Base-by-base conservation (phyloP, 108 stramenopile species). In the Nitzschia sp. region DNA sequence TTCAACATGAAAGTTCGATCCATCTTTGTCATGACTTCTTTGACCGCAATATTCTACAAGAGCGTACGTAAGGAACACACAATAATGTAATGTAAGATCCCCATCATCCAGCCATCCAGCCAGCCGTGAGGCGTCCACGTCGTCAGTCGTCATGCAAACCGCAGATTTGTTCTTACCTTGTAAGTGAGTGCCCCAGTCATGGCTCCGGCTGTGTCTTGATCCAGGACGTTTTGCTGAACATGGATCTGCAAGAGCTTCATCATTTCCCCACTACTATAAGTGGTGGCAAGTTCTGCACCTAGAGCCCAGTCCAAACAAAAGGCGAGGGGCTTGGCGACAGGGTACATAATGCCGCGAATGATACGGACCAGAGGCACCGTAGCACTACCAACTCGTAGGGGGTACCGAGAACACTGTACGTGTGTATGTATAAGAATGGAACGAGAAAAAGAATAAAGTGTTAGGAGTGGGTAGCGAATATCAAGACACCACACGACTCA, bases 131-230 rank as follows among this genome's bases (percentile, higher is more conserved):
- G 9, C 50, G 26, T 9, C n/a, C n/a, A n/a, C n/a, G n/a, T 57
- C 55, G 13, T 41, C 13, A 41, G 38, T 6, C 13, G 21, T 9
- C 27, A n/a, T 58, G 56, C 22, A 58, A 34, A 29, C 26, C 26
- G 3, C 3, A 31, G 23, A 34, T 17, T 50, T 50, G 48, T 19
- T 21, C 64, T 1, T 65, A 65, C 64, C 64, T 63, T 90, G 79
- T 92, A 96, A 41, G 84, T 76, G 32, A 99, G 69, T 0, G 99
- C 99, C 13, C 99, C 98, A 29, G 79, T 83, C 96, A 99, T 97
- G 52, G 97, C 94, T 26, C 72, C 76, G 21, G 91, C 97, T 52
- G 90, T 91, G 38, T 97, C 96, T 28, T 79, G 64, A 80, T 96
- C 87, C 15, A 99, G 63, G 9, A 78, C 77, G 23, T 93, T 92